Base-by-base conservation (phyloP, 1,284 basidiomycete species). In the Grifola frondosa region DNA sequence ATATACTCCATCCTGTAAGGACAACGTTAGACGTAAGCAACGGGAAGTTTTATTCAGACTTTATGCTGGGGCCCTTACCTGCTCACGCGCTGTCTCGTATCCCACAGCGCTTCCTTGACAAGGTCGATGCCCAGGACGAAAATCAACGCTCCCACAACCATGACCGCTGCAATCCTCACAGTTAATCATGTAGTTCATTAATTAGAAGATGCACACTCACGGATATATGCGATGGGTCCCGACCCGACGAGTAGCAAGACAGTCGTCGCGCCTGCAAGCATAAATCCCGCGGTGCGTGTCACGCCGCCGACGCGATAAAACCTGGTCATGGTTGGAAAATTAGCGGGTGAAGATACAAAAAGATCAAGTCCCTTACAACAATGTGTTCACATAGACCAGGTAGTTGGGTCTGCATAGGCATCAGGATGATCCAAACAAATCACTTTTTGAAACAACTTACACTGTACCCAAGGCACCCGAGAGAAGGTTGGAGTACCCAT, bases 41-140 rank as follows among this genome's bases (percentile, higher is more conserved):
- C 5, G 13, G 17, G 9, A 23, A 25, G 11, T 9, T 15, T 28
- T 10, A 46, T 71, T 72, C 23, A 24, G 17, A 22, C n/a, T 20
- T 19, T 26, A 20, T 12, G n/a, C 33, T 11, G 68, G 68, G 52
- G 47, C 66, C 76, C 68, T 71, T 72, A 85, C 73, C 75, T 71
- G 73, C 81, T 92, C 15, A 94, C 92, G 15, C 94, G 82, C 61
- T 92, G 80, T 33, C 91, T 74, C 4, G 95, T 97, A 67, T 99
- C 96, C 93, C 94, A 98, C 4, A 98, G 66, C 0, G 96, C 94
- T 61, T 97, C 96, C 59, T 96, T 96, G 23, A 91, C 82, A 22
- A 99, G 79, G 56, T 99, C 96, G 48, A 98, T 81, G 0, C 96
- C 96, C 19, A 99, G 78, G 9, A 97, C 92, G 55, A 94, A 96